Percentiles rank a stretch among this genome's conserved stretches.
These are phyloP conservation scores for Tubosaeta brunneosetosa DNA, from an alignment of 768 basidiomycete genomes.

Conservation along the genomic window DNA sequence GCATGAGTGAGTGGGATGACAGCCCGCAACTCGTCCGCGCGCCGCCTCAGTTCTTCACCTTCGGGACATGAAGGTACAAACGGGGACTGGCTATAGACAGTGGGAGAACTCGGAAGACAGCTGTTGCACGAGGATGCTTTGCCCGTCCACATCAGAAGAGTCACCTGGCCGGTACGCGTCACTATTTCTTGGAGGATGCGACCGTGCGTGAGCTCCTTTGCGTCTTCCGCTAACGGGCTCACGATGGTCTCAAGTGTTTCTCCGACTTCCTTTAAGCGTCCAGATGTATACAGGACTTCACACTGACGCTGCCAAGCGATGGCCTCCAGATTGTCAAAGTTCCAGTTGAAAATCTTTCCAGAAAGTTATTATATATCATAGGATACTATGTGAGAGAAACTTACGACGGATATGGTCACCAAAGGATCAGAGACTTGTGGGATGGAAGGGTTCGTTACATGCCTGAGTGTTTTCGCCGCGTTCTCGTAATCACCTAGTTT, in stretches of 20 bases:
- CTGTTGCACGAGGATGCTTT: background rate
- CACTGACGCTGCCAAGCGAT: background rate
- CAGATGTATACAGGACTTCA: background rate
- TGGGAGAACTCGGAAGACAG: background rate
- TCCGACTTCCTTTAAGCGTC: background rate
- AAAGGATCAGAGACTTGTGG: too few species aligned
- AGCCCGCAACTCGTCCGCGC: background rate
- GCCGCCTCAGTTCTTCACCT: background rate
- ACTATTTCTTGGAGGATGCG: background rate
- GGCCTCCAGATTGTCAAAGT: background rate
- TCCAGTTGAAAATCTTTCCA: slow-evolving; percentile 2
- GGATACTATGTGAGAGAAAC: too few species aligned
- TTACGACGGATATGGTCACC: background rate
- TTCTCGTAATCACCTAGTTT: background rate
- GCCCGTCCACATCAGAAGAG: background rate
- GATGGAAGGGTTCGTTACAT: background rate
- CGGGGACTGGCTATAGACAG: background rate
- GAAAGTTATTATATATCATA: background rate
- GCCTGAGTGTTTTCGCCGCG: background rate
- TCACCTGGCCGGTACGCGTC: background rate
- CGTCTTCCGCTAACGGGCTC: background rate
- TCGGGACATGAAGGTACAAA: background rate
- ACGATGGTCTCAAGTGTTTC: background rate
- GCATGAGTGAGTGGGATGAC: background rate
- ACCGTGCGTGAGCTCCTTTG: background rate